Percentiles rank a stretch among this genome's conserved stretches.
These are phyloP conservation scores for Fusarium heterosporum DNA, from an alignment of 2,329 filamentous ascomycete genomes.

Conservation along the genomic window DNA sequence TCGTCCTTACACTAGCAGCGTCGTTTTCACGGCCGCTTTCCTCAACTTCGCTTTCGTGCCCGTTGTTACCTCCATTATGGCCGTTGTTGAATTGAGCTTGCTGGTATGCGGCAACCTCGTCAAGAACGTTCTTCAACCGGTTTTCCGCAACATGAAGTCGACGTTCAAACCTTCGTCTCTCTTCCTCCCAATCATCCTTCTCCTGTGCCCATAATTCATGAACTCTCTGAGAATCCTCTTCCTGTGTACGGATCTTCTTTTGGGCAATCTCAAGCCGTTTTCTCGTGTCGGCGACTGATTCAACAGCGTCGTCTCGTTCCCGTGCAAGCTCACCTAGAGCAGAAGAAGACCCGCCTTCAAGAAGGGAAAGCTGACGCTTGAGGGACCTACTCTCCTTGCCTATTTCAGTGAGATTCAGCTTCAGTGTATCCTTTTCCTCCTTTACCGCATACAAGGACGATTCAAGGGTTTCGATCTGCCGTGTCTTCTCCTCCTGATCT, in stretches of 20 bases:
- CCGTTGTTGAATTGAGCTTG: constrained; percentile 60
- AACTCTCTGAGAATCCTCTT: constrained; percentile 83
- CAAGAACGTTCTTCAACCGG: constrained; percentile 83
- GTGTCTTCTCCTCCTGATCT: constrained; percentile 90
- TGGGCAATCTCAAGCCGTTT: constrained; percentile 81
- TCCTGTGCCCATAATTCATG: constrained; percentile 87
- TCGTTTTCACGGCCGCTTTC: constrained; percentile 75
- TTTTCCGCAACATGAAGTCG: constrained; percentile 91
- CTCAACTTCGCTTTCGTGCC: constrained; percentile 69
- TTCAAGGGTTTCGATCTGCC: constrained; percentile 88
- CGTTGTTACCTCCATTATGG: constrained; percentile 48
- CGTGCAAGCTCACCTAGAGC: constrained; percentile 84
- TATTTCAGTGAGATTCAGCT: constrained; percentile 69
- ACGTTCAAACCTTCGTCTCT: constrained; percentile 83
- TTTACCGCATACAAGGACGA: constrained; percentile 75
- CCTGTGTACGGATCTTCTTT: constrained; percentile 80
- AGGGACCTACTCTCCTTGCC: constrained; percentile 82
- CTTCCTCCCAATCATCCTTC: constrained; percentile 85
- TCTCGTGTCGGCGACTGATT: constrained; percentile 76
- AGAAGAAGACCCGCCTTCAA: constrained; percentile 89
- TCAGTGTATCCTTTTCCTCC: constrained; percentile 79
- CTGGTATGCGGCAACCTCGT: constrained; percentile 83
- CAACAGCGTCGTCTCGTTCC: constrained; percentile 87
- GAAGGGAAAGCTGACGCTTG: constrained; percentile 85
- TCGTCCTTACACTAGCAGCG: constrained; percentile 75